Evolutionary conservation across 495 filamentous ascomycete genomes (phyloP).

Genomic region (Tetracladium marchalianum): DNA sequence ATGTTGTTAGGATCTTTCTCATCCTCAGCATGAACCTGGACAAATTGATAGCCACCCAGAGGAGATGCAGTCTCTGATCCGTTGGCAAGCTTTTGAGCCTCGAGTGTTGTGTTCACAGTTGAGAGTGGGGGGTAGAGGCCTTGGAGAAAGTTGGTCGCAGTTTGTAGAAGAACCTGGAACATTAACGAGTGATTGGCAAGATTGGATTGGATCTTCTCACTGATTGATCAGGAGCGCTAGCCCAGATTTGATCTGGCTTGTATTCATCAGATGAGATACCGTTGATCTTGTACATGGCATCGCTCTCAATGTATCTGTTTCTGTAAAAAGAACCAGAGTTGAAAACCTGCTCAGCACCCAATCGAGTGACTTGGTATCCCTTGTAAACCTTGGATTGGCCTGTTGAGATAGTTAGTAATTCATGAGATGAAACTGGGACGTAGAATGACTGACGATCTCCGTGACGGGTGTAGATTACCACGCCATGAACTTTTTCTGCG

Average conservation of each 20-base stretch:
- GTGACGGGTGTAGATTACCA: slow-evolving; percentile 59
- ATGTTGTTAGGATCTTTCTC: slow-evolving; percentile 34
- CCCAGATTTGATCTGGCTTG: slow-evolving; percentile 46
- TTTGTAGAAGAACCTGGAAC: slow-evolving; percentile 53
- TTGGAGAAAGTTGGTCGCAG: slow-evolving; percentile 69
- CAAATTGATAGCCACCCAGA: slow-evolving; percentile 67
- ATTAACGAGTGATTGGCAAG: slow-evolving; percentile 14
- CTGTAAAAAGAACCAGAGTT: slow-evolving; percentile 53
- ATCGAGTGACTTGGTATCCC: slow-evolving; percentile 18
- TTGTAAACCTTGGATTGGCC: background rate
- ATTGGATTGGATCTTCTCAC: too few species aligned
- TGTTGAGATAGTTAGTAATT: background rate
- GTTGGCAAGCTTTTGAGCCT: slow-evolving; percentile 47
- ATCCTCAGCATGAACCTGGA: slow-evolving; percentile 54
- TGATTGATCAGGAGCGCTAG: slow-evolving; percentile 20
- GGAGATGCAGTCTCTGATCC: slow-evolving; percentile 46
- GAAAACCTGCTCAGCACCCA: slow-evolving; percentile 56
- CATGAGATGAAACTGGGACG: background rate
- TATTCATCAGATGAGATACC: slow-evolving; percentile 48
- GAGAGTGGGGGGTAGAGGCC: slow-evolving; percentile 62
- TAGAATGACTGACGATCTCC: slow-evolving; percentile 55
- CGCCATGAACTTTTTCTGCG: slow-evolving; percentile 52
- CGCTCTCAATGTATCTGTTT: slow-evolving; percentile 43
- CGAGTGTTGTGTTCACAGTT: slow-evolving; percentile 32
- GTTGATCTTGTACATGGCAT: slow-evolving; percentile 40